phyloP scores from a whole-genome alignment of 495 filamentous ascomycete species.

The Penicillium silybi region DNA sequence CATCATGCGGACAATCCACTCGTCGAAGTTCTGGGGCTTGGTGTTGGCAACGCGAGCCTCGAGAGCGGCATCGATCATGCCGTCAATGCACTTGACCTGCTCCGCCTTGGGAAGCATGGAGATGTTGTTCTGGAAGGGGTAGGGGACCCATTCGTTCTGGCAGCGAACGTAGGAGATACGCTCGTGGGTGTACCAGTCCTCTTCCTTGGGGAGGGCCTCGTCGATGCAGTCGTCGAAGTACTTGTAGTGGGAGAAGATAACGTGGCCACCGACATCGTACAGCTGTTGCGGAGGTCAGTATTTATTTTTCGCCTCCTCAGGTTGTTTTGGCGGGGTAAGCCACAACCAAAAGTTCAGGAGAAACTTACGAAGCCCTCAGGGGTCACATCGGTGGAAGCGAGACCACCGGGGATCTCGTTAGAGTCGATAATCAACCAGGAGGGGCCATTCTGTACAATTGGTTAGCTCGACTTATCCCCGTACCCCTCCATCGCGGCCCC shows the following conservation, averaged over 20 bases:
- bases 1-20: conserved; percentile 96
- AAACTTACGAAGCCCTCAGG: conserved; percentile 93
- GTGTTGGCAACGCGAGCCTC: conserved; percentile 79
- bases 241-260: conserved; percentile 99
- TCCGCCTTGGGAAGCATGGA: conserved; percentile 97
- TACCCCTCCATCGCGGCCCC: conserved; percentile 21
- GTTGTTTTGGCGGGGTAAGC: background rate
- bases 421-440: conserved; percentile 96
- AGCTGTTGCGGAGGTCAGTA: conserved; percentile 52
- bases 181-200: conserved; percentile 97
- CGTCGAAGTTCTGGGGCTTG: conserved; percentile 94
- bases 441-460: conserved; percentile 61
- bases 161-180: conserved; percentile 98
- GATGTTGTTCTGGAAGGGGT: conserved; percentile 99
- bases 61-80: conserved; percentile 92
- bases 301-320: background rate
- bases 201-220: conserved; percentile 87
- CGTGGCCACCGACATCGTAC: conserved; percentile 98
- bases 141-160: conserved; percentile 94
- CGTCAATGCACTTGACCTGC: conserved; percentile 91
- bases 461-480: conserved; percentile 20
- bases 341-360: background rate
- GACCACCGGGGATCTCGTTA: conserved; percentile 90
- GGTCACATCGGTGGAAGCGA: conserved; percentile 94
- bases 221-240: conserved; percentile 99